Conservation (phyloP, 331 rosid species). For the Malus hybrid region DNA sequence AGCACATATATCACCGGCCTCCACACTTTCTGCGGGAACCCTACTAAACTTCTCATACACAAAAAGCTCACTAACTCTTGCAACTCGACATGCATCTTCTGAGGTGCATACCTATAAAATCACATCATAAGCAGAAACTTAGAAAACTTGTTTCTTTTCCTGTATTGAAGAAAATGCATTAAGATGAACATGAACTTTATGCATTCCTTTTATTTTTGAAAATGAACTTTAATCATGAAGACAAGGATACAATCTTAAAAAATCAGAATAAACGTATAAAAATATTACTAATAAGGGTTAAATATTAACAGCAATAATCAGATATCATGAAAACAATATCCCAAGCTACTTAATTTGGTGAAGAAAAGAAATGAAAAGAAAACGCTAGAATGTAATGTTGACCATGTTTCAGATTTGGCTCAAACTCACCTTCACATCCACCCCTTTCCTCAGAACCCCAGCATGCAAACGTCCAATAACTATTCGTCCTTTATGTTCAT, state of each 20-base stretch:
- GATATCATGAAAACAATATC: background rate
- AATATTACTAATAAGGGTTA: background rate
- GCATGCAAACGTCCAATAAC: constrained; percentile 98
- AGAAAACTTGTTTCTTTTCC: background rate
- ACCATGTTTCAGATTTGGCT: constrained; percentile 15
- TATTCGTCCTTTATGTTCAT: constrained; percentile 95
- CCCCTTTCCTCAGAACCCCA: constrained; percentile 64
- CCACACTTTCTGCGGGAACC: constrained; percentile 70
- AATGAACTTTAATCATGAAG: background rate
- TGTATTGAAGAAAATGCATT: background rate
- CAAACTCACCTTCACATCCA: constrained; percentile 77
- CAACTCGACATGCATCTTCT: constrained; percentile 86
- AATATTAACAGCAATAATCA: background rate
- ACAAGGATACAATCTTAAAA: background rate
- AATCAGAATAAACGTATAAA: background rate
- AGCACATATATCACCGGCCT: constrained; percentile 99
- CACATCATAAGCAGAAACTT: constrained; percentile 14
- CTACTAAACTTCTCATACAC: constrained; percentile 83
- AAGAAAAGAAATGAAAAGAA: constrained; percentile 4
- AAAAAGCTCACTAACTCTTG: constrained; percentile 80
- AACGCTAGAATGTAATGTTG: background rate
- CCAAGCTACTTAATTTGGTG: background rate
- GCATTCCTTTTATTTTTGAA: no score
- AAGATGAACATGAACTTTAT: background rate
- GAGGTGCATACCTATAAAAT: constrained; percentile 71